Evolutionary conservation across 2,329 filamentous ascomycete genomes (phyloP), one percentile per base, ranked within the genome.

Genomic region (Fusarium phyllophilum): DNA sequence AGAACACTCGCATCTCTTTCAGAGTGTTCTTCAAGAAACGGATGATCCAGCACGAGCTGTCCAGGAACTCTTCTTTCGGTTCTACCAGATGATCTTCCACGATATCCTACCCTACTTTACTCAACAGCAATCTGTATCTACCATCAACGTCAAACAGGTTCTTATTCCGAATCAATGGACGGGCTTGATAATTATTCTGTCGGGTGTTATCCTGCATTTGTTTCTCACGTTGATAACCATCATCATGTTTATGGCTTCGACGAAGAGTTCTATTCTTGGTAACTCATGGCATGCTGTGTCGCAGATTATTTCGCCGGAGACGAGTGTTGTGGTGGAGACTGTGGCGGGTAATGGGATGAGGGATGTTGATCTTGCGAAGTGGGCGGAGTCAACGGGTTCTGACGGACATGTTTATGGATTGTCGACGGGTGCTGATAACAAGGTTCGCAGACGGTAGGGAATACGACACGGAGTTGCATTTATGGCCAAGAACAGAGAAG

Each of bases 1-100:
- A 2, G 72, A 63, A 0, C 72, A 74, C 24, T 57, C 63, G 1
- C 24, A 59, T 1, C n/a, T 72, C 1, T 62, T 74, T 1, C 72
- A 74, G 17, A 48, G 9, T 8, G 29, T 72, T 8, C 49, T 74
- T 0, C 64, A 62, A 14, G 14, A 58, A 11, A 74, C 72, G 2
- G 22, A 38, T 0, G 20, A 74, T 39, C 72, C 72, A 3, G 62
- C 72, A 0, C 31, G 45, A 17, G 70, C 72, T 0, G n/a, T 74
- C 0, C 42, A 74, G 10, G 55, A 54, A 0, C 15, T 74, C 0
- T 39, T 56, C 12, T 55, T 48, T 11, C 61, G 68, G 0, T 48
- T 74, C 26, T 58, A 56, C 20, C 68, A 74, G 15, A 74, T 74
- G 72, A 54, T 72, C 1, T 74, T 58, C 17, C 29, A 74, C 20